A percentile compares a stretch with the other conserved stretches of the same genome.
Conservation (phyloP, 2,329 filamentous ascomycete species). For the Cryphonectria japonica region DNA sequence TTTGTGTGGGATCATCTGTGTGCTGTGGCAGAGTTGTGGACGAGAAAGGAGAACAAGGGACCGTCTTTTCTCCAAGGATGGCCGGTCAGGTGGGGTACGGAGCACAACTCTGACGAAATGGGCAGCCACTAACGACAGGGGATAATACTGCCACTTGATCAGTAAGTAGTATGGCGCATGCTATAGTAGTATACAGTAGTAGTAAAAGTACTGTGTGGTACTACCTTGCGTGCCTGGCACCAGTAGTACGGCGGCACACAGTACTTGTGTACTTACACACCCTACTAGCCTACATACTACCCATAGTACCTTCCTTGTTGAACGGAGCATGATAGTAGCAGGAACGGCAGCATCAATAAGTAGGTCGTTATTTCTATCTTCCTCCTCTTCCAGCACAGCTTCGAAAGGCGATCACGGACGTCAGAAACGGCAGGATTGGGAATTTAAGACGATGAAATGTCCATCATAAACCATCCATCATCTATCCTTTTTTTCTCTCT, state of each 20-base stretch:
- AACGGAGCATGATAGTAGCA: not conserved
- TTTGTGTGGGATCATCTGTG: not conserved
- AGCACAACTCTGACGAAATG: constrained; percentile 15
- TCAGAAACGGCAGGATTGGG: not conserved
- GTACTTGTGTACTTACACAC: too few species aligned
- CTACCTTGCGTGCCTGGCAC: too few species aligned
- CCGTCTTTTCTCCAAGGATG: constrained; percentile 13
- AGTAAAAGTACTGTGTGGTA: not conserved
- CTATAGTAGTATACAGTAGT: not conserved
- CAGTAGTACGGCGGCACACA: too few species aligned
- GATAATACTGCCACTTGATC: not conserved
- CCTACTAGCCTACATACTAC: too few species aligned
- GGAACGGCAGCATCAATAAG: too few species aligned
- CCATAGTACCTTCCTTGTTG: not conserved
- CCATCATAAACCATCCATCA: not conserved
- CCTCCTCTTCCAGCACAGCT: not conserved
- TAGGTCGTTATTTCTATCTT: too few species aligned
- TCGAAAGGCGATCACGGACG: not conserved
- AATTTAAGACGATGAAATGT: not conserved
- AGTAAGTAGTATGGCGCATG: not conserved
- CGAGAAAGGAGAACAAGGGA: constrained; percentile 1
- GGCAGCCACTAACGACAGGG: not conserved
- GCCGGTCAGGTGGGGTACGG: constrained; percentile 16
- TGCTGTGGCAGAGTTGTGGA: constrained; percentile 4
- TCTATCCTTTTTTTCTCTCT: not conserved